phyloP scores from a whole-genome alignment of 768 basidiomycete genomes.

The Tylopilus felleus region DNA sequence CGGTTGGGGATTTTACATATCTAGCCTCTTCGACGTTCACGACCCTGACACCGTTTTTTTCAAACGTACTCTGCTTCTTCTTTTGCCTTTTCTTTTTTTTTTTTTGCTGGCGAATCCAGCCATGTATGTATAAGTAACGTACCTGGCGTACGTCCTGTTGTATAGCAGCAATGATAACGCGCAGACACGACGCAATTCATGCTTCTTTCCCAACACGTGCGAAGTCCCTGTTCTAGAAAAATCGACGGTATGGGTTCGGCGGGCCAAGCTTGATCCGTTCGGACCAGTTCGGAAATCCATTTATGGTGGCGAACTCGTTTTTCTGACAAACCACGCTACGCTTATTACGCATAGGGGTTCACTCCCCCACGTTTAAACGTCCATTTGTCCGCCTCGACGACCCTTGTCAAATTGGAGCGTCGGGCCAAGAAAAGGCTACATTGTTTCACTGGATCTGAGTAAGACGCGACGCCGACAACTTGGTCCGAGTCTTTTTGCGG shows the following conservation, averaged over 20 bases:
- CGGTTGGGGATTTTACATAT: constrained; percentile 20
- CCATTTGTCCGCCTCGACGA: not conserved
- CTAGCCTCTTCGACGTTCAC: constrained; percentile 28
- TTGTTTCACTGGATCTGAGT: not conserved
- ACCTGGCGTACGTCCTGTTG: constrained; percentile 28
- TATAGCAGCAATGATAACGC: constrained; percentile 15
- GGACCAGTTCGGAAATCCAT: not conserved
- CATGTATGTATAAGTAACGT: constrained; percentile 35
- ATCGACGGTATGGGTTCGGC: not conserved
- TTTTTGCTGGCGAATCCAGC: constrained; percentile 15
- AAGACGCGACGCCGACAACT: not conserved
- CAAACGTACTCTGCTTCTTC: constrained; percentile 3
- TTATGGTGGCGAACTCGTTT: not conserved
- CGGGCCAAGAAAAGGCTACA: not conserved
- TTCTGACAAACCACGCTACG: not conserved
- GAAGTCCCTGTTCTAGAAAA: constrained; percentile 20
- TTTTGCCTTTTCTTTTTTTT: not conserved
- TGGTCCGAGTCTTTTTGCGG: not conserved
- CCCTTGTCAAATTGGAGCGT: not conserved
- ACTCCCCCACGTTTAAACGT: not conserved
- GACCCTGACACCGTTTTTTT: constrained; percentile 12
- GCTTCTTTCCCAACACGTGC: too few relatives aligned
- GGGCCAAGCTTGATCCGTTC: not conserved
- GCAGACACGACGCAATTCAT: constrained; percentile 5
- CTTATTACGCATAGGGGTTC: not conserved